phyloP scores from a whole-genome alignment of 208 protist genomes.

The Leishmania lainsoni region DNA sequence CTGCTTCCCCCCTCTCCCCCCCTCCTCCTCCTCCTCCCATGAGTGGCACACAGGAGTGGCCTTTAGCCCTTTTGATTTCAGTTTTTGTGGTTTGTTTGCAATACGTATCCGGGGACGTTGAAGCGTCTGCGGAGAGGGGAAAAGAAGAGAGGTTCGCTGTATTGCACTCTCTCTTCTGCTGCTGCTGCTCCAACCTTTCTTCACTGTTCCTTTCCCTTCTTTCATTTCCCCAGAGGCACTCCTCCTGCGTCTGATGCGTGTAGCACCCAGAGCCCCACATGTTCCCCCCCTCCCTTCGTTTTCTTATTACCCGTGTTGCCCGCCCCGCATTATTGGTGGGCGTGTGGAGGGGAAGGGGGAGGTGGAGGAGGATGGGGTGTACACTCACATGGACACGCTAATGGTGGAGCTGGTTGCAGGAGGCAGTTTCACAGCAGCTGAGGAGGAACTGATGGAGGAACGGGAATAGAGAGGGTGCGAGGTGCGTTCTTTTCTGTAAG shows the following conservation, averaged over 20 bases:
- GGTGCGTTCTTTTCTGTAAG: too few species aligned
- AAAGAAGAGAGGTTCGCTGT: background rate
- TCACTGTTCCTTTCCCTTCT: background rate
- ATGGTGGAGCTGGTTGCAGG: too few species aligned
- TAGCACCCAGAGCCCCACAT: background rate
- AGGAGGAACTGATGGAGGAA: too few species aligned
- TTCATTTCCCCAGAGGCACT: background rate
- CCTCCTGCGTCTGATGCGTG: background rate
- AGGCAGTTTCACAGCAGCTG: too few species aligned
- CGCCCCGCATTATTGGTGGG: background rate
- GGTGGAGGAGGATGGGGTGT: too few species aligned
- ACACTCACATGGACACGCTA: too few species aligned
- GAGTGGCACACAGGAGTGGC: background rate
- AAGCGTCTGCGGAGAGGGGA: background rate
- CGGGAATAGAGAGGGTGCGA: too few species aligned
- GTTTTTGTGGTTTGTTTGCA: background rate
- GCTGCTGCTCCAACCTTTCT: background rate
- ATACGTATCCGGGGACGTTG: background rate
- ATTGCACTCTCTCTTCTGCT: background rate
- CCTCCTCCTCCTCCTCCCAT: background rate
- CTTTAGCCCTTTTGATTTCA: background rate
- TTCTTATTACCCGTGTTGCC: background rate
- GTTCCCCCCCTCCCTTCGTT: background rate
- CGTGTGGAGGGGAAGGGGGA: background rate
- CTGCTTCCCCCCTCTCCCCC: background rate